Evolutionary conservation across 2,329 filamentous ascomycete genomes (phyloP).

Genomic region (Colletotrichum cereale): DNA sequence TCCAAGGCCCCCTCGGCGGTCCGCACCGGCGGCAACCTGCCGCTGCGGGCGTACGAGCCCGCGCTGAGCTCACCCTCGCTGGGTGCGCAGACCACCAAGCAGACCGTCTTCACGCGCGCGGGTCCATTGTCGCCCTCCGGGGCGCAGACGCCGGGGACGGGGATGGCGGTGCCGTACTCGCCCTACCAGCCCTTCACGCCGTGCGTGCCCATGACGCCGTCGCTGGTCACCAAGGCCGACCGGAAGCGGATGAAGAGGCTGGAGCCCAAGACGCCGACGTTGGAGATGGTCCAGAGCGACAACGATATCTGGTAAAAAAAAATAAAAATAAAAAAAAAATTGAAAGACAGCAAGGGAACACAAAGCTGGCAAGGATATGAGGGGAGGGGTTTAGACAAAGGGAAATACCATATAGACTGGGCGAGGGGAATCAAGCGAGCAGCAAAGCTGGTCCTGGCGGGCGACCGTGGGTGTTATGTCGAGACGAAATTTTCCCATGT

Average conservation of each 20-base stretch:
- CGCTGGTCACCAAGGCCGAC: constrained; percentile 77
- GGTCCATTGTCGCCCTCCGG: constrained; percentile 67
- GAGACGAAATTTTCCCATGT: constrained; percentile 25
- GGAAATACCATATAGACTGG: constrained; percentile 39
- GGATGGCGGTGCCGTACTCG: constrained; percentile 75
- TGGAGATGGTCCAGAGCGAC: constrained; percentile 71
- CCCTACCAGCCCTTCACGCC: constrained; percentile 86
- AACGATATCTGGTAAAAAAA: constrained; percentile 73
- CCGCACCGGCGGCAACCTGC: constrained; percentile 68
- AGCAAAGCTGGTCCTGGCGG: constrained; percentile 19
- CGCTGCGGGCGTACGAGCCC: constrained; percentile 73
- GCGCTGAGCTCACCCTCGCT: constrained; percentile 63
- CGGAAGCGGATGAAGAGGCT: constrained; percentile 76
- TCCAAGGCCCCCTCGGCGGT: constrained; percentile 66
- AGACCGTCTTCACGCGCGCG: constrained; percentile 73
- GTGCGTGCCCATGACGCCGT: constrained; percentile 81
- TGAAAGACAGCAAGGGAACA: not conserved
- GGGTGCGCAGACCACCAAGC: constrained; percentile 65
- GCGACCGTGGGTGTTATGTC: constrained; percentile 36
- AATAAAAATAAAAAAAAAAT: not conserved
- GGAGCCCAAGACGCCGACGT: constrained; percentile 72
- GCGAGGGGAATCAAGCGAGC: constrained; percentile 2
- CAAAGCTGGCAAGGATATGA: not conserved
- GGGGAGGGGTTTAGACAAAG: constrained; percentile 9
- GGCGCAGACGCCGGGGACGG: constrained; percentile 72